phyloP scores from a whole-genome alignment of 164 flowering plant species.

The Taxillus chinensis region DNA sequence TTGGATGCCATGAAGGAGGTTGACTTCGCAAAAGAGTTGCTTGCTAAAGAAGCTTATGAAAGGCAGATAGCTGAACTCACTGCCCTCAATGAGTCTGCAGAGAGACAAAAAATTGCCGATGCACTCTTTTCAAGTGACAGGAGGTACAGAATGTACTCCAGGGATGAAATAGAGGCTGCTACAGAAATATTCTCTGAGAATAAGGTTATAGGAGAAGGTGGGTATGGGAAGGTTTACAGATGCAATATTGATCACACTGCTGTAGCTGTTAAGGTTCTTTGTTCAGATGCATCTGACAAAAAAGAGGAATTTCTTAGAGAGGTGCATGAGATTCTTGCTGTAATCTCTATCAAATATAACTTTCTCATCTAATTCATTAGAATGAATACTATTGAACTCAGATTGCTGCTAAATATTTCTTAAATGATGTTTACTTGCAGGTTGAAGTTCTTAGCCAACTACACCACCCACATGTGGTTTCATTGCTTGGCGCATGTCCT shows the following conservation, averaged over 20 bases:
- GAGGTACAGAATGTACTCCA: conserved; percentile 61
- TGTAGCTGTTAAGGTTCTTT: conserved; percentile 84
- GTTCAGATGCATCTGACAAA: conserved; percentile 36
- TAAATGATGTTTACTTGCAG: conserved; percentile 21
- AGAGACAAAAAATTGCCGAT: conserved; percentile 49
- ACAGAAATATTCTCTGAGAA: conserved; percentile 52
- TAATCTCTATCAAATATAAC: background rate
- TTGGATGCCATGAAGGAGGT: conserved; percentile 48
- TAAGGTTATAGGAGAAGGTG: conserved; percentile 76
- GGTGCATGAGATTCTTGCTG: conserved; percentile 22
- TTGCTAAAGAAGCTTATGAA: conserved; percentile 50
- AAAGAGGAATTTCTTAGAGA: conserved; percentile 76
- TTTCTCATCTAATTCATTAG: background rate
- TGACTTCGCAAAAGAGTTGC: conserved; percentile 48
- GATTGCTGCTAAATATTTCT: background rate
- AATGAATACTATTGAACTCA: no score
- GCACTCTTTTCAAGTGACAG: conserved; percentile 39
- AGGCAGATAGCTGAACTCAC: conserved; percentile 58
- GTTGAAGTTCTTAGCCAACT: conserved; percentile 72
- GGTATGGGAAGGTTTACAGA: conserved; percentile 76
- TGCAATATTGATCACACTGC: conserved; percentile 70
- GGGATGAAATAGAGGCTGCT: conserved; percentile 57
- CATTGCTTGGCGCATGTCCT: conserved; percentile 83
- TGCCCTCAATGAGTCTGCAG: conserved; percentile 45
- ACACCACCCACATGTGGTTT: conserved; percentile 65